phyloP scores from a whole-genome alignment of 1,284 basidiomycete species.

The Rugosomyces carneus region DNA sequence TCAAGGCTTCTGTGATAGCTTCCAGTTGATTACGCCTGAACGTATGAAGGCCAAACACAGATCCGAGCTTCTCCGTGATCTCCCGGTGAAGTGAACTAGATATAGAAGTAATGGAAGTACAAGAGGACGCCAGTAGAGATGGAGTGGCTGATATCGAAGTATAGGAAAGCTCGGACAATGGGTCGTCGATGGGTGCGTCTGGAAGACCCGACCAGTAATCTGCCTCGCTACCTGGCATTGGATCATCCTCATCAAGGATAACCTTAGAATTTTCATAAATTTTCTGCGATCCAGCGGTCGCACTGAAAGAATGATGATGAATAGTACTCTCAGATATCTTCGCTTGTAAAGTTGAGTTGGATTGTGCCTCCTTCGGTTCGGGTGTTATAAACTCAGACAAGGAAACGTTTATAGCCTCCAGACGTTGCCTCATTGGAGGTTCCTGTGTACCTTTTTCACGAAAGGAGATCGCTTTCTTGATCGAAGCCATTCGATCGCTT shows the following conservation, averaged over 20 bases:
- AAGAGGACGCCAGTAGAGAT: slow-evolving; percentile 1
- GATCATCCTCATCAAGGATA: slow-evolving; percentile 3
- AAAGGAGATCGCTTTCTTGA: slow-evolving; percentile 19
- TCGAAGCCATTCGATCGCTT: slow-evolving; percentile 20
- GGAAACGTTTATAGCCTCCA: background rate
- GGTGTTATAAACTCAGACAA: background rate
- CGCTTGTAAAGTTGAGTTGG: background rate
- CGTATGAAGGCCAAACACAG: slow-evolving; percentile 59
- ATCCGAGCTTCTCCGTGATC: slow-evolving; percentile 55
- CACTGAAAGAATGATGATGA: background rate
- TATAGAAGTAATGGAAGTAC: slow-evolving; percentile 15
- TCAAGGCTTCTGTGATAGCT: slow-evolving; percentile 78
- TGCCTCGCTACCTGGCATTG: slow-evolving; percentile 15
- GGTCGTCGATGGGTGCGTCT: slow-evolving; percentile 17
- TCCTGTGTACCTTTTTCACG: slow-evolving; percentile 12
- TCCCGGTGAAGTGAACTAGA: slow-evolving; percentile 48
- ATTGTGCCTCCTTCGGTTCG: background rate
- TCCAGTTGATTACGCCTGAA: slow-evolving; percentile 88
- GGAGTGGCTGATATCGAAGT: background rate
- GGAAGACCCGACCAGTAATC: slow-evolving; percentile 20
- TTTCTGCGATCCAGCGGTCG: background rate
- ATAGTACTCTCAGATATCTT: background rate
- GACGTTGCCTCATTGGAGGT: slow-evolving; percentile 2
- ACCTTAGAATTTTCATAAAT: background rate
- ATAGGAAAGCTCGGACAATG: slow-evolving; percentile 7